These are phyloP conservation scores for Misopates orontium DNA, from an alignment of 257 asterid species.

Conservation along the genomic window DNA sequence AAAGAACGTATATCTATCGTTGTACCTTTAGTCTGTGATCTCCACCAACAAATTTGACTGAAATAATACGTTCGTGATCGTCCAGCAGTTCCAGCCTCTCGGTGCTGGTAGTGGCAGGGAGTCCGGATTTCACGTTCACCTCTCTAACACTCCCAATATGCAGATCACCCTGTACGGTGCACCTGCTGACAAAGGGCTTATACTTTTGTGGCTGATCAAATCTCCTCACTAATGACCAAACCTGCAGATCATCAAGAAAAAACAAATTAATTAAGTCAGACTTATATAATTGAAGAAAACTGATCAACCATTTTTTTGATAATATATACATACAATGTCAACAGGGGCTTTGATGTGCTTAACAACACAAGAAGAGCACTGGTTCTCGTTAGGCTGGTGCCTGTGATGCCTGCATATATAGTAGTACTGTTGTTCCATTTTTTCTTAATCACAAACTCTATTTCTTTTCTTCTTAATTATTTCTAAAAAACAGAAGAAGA, in stretches of 20 bases:
- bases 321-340: conserved; percentile 72
- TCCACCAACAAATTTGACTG: conserved; percentile 84
- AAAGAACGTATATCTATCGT: no score
- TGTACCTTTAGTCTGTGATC: conserved; percentile 94
- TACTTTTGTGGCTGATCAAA: conserved; percentile 91
- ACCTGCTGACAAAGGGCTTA: conserved; percentile 86
- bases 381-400: conserved; percentile 49
- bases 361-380: conserved; percentile 71
- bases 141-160: conserved; percentile 83
- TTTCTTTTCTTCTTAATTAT: no score
- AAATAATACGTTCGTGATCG: conserved; percentile 74
- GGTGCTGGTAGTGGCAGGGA: conserved; percentile 94
- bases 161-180: conserved; percentile 69
- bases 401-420: conserved; percentile 46
- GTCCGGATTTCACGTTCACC: conserved; percentile 88
- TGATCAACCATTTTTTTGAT: no score
- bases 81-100: conserved; percentile 83
- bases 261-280: no score
- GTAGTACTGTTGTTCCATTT: conserved; percentile 69
- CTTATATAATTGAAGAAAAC: no score
- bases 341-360: conserved; percentile 90
- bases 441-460: conserved; percentile 16
- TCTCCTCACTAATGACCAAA: conserved; percentile 92
- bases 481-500: no score
- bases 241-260: conserved; percentile 47